Evolutionary conservation across 768 basidiomycete species (phyloP).

Genomic region (Agaricus sinodeliciosus): DNA sequence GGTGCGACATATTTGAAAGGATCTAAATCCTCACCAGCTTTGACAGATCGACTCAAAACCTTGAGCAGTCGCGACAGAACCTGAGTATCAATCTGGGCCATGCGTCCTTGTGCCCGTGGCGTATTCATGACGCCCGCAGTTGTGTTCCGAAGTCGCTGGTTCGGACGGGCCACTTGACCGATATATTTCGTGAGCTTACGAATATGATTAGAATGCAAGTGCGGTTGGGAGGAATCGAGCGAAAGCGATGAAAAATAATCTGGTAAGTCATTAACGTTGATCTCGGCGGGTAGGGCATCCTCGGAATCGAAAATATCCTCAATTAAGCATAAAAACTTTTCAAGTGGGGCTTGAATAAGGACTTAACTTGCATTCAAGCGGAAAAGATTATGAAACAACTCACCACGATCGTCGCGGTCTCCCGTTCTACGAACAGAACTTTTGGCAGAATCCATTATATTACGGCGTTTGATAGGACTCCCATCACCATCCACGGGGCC

Average conservation of each 20-base stretch:
- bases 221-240: constrained; percentile 49
- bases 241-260: constrained; percentile 64
- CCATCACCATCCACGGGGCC: constrained; percentile 40
- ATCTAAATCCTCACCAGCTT: constrained; percentile 67
- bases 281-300: constrained; percentile 35
- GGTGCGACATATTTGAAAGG: constrained; percentile 45
- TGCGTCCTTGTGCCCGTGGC: constrained; percentile 44
- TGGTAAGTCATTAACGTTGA: constrained; percentile 66
- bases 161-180: constrained; percentile 57
- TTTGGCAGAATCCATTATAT: constrained; percentile 29
- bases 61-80: constrained; percentile 63
- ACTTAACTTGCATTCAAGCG: neutral
- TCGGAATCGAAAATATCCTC: constrained; percentile 91
- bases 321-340: constrained; percentile 69
- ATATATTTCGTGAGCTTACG: constrained; percentile 69
- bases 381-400: constrained; percentile 8
- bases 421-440: constrained; percentile 57
- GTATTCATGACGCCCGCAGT: constrained; percentile 34
- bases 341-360: constrained; percentile 46
- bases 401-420: constrained; percentile 73
- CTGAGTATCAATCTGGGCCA: constrained; percentile 63
- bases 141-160: constrained; percentile 55
- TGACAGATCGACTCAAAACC: constrained; percentile 73
- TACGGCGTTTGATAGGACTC: constrained; percentile 23
- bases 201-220: constrained; percentile 50